Evolutionary conservation across 768 basidiomycete species (phyloP).

Genomic region (Boletus rubescentipes): DNA sequence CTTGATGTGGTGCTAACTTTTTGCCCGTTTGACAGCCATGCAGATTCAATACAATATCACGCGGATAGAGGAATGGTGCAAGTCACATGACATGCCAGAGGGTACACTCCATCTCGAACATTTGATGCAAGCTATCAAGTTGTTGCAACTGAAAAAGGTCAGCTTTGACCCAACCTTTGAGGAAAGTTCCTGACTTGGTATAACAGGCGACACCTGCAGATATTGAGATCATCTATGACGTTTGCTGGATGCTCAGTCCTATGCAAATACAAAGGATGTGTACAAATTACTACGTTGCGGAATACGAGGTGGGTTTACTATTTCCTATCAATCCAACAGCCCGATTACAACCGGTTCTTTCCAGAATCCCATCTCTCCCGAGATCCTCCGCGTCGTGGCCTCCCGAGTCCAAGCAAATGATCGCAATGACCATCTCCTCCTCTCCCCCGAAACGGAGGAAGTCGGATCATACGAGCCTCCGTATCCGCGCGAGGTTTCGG

Average conservation of each 20-base stretch:
- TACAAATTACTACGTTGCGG: slow-evolving; percentile 97
- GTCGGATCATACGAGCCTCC: slow-evolving; percentile 95
- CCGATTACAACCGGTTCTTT: slow-evolving; percentile 5
- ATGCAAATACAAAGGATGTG: slow-evolving; percentile 99
- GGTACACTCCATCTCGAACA: slow-evolving; percentile 97
- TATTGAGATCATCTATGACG: slow-evolving; percentile 98
- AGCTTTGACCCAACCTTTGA: slow-evolving; percentile 10
- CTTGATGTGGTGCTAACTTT: background rate
- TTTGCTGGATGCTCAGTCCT: slow-evolving; percentile 99
- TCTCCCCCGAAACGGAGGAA: slow-evolving; percentile 96
- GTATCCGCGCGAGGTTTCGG: slow-evolving; percentile 90
- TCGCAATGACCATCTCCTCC: slow-evolving; percentile 93
- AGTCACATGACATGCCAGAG: slow-evolving; percentile 99
- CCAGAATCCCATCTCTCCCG: slow-evolving; percentile 94
- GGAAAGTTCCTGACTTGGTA: slow-evolving; percentile 9
- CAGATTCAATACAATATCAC: slow-evolving; percentile 99
- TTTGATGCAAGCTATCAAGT: slow-evolving; percentile 98
- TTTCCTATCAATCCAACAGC: background rate
- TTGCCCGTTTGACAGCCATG: slow-evolving; percentile 66
- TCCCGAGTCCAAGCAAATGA: slow-evolving; percentile 95
- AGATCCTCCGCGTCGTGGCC: slow-evolving; percentile 95
- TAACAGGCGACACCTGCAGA: slow-evolving; percentile 85
- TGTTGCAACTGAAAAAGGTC: slow-evolving; percentile 97
- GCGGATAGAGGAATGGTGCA: slow-evolving; percentile 98
- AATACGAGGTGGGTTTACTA: slow-evolving; percentile 78